Evolutionary conservation across 2,329 filamentous ascomycete species (phyloP).

Genomic region (Aspergillus unguis): DNA sequence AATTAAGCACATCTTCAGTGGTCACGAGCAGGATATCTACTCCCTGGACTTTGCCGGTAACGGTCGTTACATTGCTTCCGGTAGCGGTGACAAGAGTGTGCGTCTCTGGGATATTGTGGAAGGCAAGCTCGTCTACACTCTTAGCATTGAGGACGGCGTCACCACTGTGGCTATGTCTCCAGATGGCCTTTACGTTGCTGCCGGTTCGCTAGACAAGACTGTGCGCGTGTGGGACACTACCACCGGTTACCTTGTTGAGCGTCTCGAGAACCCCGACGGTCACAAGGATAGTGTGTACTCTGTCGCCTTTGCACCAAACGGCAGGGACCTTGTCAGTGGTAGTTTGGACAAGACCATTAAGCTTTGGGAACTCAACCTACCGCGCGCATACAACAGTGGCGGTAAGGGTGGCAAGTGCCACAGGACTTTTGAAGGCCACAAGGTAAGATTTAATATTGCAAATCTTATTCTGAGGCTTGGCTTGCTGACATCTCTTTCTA

Average conservation of each 20-base stretch:
- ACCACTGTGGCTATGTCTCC: conserved; percentile 97
- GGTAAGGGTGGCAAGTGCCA: conserved; percentile 89
- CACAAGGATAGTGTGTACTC: conserved; percentile 97
- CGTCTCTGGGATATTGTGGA: conserved; percentile 93
- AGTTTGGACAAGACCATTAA: conserved; percentile 98
- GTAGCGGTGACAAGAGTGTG: conserved; percentile 90
- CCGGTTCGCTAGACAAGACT: conserved; percentile 94
- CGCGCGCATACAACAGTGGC: conserved; percentile 63
- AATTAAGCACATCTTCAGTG: conserved; percentile 91
- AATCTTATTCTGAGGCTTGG: background rate
- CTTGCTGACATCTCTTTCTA: conserved; percentile 33
- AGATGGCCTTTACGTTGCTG: conserved; percentile 89
- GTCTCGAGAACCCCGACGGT: conserved; percentile 86
- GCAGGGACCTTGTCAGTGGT: conserved; percentile 87
- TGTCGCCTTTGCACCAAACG: conserved; percentile 91
- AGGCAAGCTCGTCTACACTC: conserved; percentile 74
- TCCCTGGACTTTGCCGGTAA: conserved; percentile 93
- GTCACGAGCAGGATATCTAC: conserved; percentile 98
- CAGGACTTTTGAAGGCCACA: conserved; percentile 95
- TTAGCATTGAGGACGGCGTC: conserved; percentile 93
- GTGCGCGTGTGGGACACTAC: conserved; percentile 95
- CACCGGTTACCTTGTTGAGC: conserved; percentile 80
- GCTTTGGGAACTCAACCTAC: conserved; percentile 90
- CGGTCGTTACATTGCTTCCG: conserved; percentile 89
- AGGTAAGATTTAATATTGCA: conserved; percentile 52